A percentile compares a stretch with the other conserved stretches of the same genome.
Evolutionary conservation across 2,329 filamentous ascomycete species (phyloP).

Genomic region (Fusarium sp.): DNA sequence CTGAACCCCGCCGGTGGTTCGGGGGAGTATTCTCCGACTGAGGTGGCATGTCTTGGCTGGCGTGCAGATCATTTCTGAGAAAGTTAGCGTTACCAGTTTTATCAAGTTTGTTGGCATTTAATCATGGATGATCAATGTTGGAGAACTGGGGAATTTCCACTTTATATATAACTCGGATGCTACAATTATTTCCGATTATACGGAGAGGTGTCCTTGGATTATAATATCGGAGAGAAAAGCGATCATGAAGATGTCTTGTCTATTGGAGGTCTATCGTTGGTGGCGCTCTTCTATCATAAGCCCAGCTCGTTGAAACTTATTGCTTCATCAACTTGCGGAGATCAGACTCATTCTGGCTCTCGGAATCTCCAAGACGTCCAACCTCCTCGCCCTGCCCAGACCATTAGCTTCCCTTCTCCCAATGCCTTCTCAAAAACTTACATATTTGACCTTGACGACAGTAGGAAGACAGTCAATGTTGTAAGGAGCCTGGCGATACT

Average conservation of each 20-base stretch:
- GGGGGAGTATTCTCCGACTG: constrained; percentile 24
- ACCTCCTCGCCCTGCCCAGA: constrained; percentile 39
- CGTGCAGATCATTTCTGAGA: constrained; percentile 20
- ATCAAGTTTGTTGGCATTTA: constrained; percentile 10
- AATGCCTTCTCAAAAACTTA: constrained; percentile 13
- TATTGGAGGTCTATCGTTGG: background rate
- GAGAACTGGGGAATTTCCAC: constrained; percentile 2
- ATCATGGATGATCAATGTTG: background rate
- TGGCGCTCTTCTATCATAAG: no score
- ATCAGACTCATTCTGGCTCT: constrained; percentile 45
- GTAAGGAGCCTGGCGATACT: constrained; percentile 43
- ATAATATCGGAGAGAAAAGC: background rate
- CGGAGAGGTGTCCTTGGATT: background rate
- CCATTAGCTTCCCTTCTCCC: background rate
- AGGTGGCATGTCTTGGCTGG: constrained; percentile 18
- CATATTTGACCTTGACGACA: constrained; percentile 43
- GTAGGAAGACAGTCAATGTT: constrained; percentile 46
- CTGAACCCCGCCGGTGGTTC: constrained; percentile 24
- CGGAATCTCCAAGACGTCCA: constrained; percentile 41
- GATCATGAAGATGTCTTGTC: background rate
- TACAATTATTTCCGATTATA: constrained; percentile 1
- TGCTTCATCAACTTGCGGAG: constrained; percentile 34
- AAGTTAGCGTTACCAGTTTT: constrained; percentile 7
- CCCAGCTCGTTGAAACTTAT: background rate
- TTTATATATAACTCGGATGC: background rate